These are phyloP conservation scores for Phytophthora idaei DNA, from an alignment of 352 stramenopile genomes.

Conservation along the genomic window DNA sequence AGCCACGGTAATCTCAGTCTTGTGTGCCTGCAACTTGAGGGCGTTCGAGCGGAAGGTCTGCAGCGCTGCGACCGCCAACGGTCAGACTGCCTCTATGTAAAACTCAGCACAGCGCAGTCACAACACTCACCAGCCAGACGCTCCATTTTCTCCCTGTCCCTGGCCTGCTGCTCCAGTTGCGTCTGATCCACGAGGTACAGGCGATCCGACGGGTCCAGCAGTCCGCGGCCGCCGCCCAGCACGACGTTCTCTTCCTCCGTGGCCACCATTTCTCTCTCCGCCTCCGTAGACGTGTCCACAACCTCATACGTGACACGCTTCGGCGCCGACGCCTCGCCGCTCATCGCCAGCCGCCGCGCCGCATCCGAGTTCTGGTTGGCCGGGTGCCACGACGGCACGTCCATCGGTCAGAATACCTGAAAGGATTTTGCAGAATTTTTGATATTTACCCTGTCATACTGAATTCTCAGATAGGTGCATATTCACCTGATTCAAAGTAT, in stretches of 20 bases:
- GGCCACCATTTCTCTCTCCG: constrained; percentile 60
- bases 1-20: constrained; percentile 24
- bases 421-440: constrained; percentile 7
- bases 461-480: constrained; percentile 8
- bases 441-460: constrained; percentile 18
- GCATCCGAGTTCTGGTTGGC: constrained; percentile 64
- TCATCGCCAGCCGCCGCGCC: constrained; percentile 35
- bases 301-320: constrained; percentile 72
- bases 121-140: constrained; percentile 41
- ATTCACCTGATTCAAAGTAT: constrained; percentile 5
- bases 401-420: constrained; percentile 40
- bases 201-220: constrained; percentile 77
- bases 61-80: constrained; percentile 42
- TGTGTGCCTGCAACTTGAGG: constrained; percentile 60
- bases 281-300: constrained; percentile 78
- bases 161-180: constrained; percentile 45
- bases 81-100: constrained; percentile 2
- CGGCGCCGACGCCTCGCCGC: constrained; percentile 16
- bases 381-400: constrained; percentile 77
- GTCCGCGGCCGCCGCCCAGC: constrained; percentile 50
- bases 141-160: constrained; percentile 39
- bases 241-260: constrained; percentile 48
- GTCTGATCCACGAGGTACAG: constrained; percentile 77
- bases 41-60: constrained; percentile 68
- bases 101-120: not conserved